Percentiles rank a stretch among this genome's conserved stretches.
Conservation (phyloP, 1,284 basidiomycete genomes). For the Trichosporon sp. region DNA sequence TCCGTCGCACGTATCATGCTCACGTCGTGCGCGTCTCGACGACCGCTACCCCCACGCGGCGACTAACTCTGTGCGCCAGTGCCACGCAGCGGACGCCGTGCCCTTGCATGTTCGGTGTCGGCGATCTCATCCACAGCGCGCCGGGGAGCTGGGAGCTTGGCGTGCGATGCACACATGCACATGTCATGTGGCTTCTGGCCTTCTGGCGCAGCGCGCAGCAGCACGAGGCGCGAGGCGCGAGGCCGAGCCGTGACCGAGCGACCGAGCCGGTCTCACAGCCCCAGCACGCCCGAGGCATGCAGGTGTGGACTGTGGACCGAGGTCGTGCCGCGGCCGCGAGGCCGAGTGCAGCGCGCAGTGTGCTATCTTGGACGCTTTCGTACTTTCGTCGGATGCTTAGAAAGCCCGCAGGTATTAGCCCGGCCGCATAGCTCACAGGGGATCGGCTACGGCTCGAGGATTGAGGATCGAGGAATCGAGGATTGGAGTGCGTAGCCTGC, state of each 20-base stretch:
- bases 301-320: too few relatives aligned
- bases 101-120: too few relatives aligned
- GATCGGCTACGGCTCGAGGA: not conserved
- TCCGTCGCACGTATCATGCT: not conserved
- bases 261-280: too few relatives aligned
- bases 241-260: not conserved
- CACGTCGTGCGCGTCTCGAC: not conserved
- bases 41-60: not conserved
- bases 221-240: not conserved
- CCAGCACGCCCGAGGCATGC: too few relatives aligned
- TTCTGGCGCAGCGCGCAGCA: too few relatives aligned
- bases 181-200: not conserved
- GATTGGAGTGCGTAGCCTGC: not conserved
- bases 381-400: not conserved
- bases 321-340: too few relatives aligned
- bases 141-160: too few relatives aligned
- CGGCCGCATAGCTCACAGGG: not conserved
- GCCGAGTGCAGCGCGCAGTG: not conserved
- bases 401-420: not conserved
- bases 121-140: not conserved
- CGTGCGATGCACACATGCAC: not conserved
- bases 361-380: not conserved
- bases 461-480: not conserved
- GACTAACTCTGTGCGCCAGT: not conserved
- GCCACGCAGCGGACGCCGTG: too few relatives aligned